Conservation (phyloP, 1,284 basidiomycete species). For the Jaminaea rosea region DNA sequence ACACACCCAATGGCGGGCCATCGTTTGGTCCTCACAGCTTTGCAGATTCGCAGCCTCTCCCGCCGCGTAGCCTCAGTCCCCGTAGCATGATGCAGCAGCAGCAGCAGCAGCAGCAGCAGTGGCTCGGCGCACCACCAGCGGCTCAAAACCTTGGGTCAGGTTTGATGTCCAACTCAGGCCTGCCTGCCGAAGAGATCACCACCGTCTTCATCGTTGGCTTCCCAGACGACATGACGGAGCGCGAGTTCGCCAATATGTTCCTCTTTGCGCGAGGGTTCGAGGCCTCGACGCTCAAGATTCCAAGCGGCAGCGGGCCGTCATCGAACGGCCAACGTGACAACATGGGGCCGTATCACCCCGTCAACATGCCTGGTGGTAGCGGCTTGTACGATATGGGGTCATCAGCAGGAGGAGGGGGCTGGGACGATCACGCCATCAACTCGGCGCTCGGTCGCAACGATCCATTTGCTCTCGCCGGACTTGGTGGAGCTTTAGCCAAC, state of each 20-base stretch:
- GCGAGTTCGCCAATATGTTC: slow-evolving; percentile 99
- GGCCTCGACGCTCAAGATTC: slow-evolving; percentile 93
- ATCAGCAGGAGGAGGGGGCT: slow-evolving; percentile 4
- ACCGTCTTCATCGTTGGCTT: slow-evolving; percentile 99
- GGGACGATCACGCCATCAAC: slow-evolving; percentile 16
- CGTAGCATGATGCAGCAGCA: slow-evolving; percentile 34
- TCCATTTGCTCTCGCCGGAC: slow-evolving; percentile 16
- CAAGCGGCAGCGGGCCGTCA: slow-evolving; percentile 56
- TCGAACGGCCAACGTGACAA: no score
- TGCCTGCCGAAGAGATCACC: slow-evolving; percentile 68
- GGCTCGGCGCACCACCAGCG: slow-evolving; percentile 4
- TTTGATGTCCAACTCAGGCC: slow-evolving; percentile 1
- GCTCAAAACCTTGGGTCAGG: background rate
- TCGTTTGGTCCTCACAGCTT: slow-evolving; percentile 11
- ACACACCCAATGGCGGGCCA: slow-evolving; percentile 16
- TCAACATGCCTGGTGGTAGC: slow-evolving; percentile 29
- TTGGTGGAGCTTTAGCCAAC: background rate
- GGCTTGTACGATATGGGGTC: slow-evolving; percentile 8
- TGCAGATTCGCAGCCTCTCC: slow-evolving; percentile 11
- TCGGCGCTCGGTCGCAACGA: slow-evolving; percentile 24
- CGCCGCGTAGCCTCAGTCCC: slow-evolving; percentile 29
- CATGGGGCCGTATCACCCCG: slow-evolving; percentile 33
- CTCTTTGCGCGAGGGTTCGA: slow-evolving; percentile 92
- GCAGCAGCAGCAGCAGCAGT: slow-evolving; percentile 30
- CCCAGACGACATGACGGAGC: slow-evolving; percentile 97